These are phyloP conservation scores for Prasinococcaceae sp. DNA, from an alignment of 139 green algal genomes.

Conservation along the genomic window DNA sequence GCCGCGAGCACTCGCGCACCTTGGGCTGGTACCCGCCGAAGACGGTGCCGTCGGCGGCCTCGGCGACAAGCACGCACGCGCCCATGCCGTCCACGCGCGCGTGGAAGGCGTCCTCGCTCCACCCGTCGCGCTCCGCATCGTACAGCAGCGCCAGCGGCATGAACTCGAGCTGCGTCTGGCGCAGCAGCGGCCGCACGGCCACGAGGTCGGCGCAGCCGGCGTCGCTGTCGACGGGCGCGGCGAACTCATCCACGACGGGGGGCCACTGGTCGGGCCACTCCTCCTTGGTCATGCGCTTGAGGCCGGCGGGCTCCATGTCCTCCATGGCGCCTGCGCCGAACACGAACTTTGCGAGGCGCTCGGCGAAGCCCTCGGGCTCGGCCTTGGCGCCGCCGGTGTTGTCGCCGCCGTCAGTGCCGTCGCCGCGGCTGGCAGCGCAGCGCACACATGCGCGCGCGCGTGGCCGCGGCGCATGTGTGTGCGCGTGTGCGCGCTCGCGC, in stretches of 20 bases:
- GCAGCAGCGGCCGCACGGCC: neutral
- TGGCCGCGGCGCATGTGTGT: too few species aligned
- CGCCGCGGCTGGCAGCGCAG: too few species aligned
- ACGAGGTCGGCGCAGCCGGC: neutral
- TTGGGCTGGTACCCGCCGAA: constrained; percentile 22
- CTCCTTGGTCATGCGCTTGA: constrained; percentile 20
- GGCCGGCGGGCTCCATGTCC: constrained; percentile 10
- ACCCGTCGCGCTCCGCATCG: constrained; percentile 21
- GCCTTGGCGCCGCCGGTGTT: too few species aligned
- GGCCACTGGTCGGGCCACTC: constrained; percentile 11
- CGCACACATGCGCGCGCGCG: too few species aligned
- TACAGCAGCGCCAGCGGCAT: constrained; percentile 10
- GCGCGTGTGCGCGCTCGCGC: too few species aligned
- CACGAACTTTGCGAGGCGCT: too few species aligned
- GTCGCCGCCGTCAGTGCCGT: too few species aligned
- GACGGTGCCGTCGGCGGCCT: constrained; percentile 3
- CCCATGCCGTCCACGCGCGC: constrained; percentile 18
- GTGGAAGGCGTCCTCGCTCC: constrained; percentile 11
- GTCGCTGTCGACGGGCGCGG: neutral
- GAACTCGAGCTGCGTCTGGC: constrained; percentile 19
- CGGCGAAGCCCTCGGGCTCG: too few species aligned
- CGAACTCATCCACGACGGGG: neutral
- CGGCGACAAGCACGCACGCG: constrained; percentile 6
- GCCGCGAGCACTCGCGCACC: too few species aligned
- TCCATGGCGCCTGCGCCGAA: constrained; percentile 8